A percentile compares a stretch with the other conserved stretches of the same genome.
Evolutionary conservation across 1,284 basidiomycete genomes (phyloP).

Genomic region (Schizopora paradoxa): DNA sequence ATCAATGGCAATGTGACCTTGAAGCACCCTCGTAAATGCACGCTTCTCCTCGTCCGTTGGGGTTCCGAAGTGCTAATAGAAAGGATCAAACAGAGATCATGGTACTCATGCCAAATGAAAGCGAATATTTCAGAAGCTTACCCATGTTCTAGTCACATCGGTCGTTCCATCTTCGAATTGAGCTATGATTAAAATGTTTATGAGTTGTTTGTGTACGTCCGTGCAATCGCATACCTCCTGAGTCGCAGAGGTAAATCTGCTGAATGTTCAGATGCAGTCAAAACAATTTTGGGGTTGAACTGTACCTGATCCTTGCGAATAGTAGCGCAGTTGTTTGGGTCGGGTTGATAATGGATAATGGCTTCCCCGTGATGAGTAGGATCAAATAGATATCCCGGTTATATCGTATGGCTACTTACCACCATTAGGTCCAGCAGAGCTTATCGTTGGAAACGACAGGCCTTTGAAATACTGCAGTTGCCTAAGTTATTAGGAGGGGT

Average conservation of each 20-base stretch:
- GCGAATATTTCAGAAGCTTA: conserved; percentile 28
- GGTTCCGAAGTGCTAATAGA: conserved; percentile 78
- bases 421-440: conserved; percentile 82
- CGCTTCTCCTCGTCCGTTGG: conserved; percentile 81
- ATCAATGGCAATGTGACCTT: conserved; percentile 94
- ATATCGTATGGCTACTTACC: conserved; percentile 41
- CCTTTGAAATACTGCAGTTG: conserved; percentile 80
- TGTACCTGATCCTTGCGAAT: conserved; percentile 74
- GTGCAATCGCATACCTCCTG: conserved; percentile 55
- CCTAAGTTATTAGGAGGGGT: conserved; percentile 34
- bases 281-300: conserved; percentile 1
- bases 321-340: conserved; percentile 66
- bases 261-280: conserved; percentile 5
- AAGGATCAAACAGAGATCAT: background rate
- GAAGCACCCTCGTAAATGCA: conserved; percentile 90
- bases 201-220: background rate
- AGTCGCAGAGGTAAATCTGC: conserved; percentile 92
- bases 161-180: conserved; percentile 95
- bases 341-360: conserved; percentile 91
- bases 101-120: background rate
- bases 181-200: conserved; percentile 34
- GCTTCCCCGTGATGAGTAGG: conserved; percentile 46
- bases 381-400: conserved; percentile 1
- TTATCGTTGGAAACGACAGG: conserved; percentile 90
- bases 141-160: conserved; percentile 88